Conservation (phyloP, 768 basidiomycete genomes). For the Lyophyllum shimeji region DNA sequence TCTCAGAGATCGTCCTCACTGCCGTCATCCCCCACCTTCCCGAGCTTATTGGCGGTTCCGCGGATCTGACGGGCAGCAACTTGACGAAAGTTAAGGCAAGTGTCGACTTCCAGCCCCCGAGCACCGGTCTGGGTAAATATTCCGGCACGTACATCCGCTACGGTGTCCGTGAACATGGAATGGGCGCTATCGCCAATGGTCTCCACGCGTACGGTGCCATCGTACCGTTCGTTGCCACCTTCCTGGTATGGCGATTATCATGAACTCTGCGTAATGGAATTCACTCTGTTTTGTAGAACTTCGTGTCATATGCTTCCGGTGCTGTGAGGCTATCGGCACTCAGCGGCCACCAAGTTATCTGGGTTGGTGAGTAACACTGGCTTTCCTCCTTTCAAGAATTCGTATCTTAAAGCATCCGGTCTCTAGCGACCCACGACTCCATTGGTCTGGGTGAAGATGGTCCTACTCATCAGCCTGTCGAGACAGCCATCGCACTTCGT, state of each 20-base stretch:
- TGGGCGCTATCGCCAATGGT: constrained; percentile 96
- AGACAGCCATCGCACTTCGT: constrained; percentile 84
- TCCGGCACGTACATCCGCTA: constrained; percentile 90
- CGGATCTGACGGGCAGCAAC: constrained; percentile 91
- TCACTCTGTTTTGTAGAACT: constrained; percentile 56
- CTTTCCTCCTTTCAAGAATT: not conserved
- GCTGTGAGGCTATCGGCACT: constrained; percentile 91
- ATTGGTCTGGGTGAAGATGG: constrained; percentile 94
- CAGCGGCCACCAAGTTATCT: constrained; percentile 87
- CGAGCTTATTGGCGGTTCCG: constrained; percentile 86
- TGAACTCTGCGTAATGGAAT: not conserved
- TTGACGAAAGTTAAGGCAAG: constrained; percentile 82
- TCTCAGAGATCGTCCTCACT: constrained; percentile 86
- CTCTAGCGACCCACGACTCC: constrained; percentile 86
- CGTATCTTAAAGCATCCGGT: not conserved
- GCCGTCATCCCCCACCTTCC: constrained; percentile 74
- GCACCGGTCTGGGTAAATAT: constrained; percentile 81
- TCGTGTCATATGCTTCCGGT: constrained; percentile 91
- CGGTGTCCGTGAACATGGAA: constrained; percentile 96
- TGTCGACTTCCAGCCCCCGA: constrained; percentile 91
- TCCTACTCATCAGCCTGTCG: constrained; percentile 94
- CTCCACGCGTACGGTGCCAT: constrained; percentile 87
- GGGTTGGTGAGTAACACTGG: constrained; percentile 71
- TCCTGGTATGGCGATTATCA: constrained; percentile 57
- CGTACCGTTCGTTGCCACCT: constrained; percentile 89